These are phyloP conservation scores for Penicillium turbatum DNA, from an alignment of 495 filamentous ascomycete species.

Conservation along the genomic window DNA sequence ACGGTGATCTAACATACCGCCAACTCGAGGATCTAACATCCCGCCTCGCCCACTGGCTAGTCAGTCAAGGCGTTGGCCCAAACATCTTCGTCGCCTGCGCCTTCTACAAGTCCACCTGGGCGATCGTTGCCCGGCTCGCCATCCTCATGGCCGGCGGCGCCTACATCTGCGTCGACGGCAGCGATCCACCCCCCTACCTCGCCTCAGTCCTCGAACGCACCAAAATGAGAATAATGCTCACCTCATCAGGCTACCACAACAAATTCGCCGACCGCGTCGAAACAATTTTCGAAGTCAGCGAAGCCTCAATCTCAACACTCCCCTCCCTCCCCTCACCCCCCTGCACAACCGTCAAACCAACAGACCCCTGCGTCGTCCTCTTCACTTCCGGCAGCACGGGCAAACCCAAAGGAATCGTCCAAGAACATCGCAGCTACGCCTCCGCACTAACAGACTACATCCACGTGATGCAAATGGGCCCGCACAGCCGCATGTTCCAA, in stretches of 20 bases:
- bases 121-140: constrained; percentile 27
- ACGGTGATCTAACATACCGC: constrained; percentile 31
- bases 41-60: constrained; percentile 24
- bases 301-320: constrained; percentile 3
- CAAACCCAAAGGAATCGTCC: constrained; percentile 46
- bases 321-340: not conserved
- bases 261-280: constrained; percentile 9
- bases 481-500: constrained; percentile 35
- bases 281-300: constrained; percentile 12
- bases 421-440: constrained; percentile 41
- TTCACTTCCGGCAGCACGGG: constrained; percentile 48
- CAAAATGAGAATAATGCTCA: constrained; percentile 16
- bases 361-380: constrained; percentile 25
- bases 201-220: constrained; percentile 18
- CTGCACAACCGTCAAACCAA: constrained; percentile 8
- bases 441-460: constrained; percentile 24
- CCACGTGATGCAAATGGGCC: constrained; percentile 12
- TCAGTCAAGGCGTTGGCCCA: constrained; percentile 19
- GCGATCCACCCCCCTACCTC: constrained; percentile 35
- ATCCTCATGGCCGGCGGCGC: constrained; percentile 39
- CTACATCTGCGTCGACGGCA: constrained; percentile 50
- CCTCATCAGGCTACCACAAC: constrained; percentile 8
- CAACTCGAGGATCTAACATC: constrained; percentile 24
- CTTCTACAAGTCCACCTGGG: constrained; percentile 33
- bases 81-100: constrained; percentile 26